These are phyloP conservation scores for Solanum aculeatissimum DNA, from an alignment of 305 asterid species.

Conservation along the genomic window DNA sequence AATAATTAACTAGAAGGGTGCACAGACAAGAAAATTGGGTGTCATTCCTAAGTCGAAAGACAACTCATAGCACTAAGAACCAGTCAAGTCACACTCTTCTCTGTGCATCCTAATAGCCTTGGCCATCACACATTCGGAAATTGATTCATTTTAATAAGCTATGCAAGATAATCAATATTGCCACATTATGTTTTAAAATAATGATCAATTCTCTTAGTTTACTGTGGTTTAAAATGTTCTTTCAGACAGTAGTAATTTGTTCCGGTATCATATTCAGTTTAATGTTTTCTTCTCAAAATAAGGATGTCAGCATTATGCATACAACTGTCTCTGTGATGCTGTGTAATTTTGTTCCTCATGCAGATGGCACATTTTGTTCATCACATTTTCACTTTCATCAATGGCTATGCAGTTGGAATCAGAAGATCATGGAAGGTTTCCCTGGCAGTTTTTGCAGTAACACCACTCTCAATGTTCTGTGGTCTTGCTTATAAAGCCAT, in stretches of 20 bases:
- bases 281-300: neutral
- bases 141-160: neutral
- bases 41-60: neutral
- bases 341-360: slow-evolving; percentile 6
- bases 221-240: neutral
- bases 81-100: neutral
- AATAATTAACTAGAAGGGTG: neutral
- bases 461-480: slow-evolving; percentile 75
- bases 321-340: neutral
- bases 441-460: slow-evolving; percentile 67
- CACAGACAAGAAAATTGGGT: neutral
- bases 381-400: slow-evolving; percentile 69
- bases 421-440: slow-evolving; percentile 58
- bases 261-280: neutral
- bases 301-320: neutral
- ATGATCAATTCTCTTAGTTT: neutral
- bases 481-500: slow-evolving; percentile 76
- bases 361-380: slow-evolving; percentile 87
- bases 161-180: neutral
- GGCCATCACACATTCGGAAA: neutral
- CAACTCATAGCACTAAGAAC: neutral
- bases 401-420: slow-evolving; percentile 67
- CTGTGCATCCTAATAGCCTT: neutral
- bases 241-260: neutral
- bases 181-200: neutral